Percentiles rank a stretch among this genome's conserved stretches.
phyloP scores from a whole-genome alignment of 306 rosid species.

The cucumber (Cucumis sativus) region DNA sequence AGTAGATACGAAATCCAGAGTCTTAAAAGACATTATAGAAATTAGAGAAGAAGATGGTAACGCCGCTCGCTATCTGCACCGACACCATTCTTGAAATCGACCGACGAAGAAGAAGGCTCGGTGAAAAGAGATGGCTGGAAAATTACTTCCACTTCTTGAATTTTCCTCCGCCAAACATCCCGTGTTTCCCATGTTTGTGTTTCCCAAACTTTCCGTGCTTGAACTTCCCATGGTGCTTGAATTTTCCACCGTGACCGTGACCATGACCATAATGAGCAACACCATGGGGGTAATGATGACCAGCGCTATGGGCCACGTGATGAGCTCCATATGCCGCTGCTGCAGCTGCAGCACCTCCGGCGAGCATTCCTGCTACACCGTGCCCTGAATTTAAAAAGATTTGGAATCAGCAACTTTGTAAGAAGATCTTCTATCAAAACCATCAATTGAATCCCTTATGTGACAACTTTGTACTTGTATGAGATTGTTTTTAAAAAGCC shows the following conservation, averaged over 20 bases:
- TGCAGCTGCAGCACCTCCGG: slow-evolving; percentile 82
- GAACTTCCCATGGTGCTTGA: slow-evolving; percentile 9
- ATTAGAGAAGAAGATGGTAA: not conserved
- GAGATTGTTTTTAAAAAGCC: not conserved
- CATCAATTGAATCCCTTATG: not conserved
- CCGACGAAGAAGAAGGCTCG: not conserved
- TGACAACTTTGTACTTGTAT: not conserved
- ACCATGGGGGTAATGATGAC: not conserved
- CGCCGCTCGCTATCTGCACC: not conserved
- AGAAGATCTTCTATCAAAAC: not conserved
- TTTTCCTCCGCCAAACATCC: slow-evolving; percentile 26
- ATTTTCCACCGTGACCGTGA: slow-evolving; percentile 9
- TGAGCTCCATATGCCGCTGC: slow-evolving; percentile 73
- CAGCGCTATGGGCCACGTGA: slow-evolving; percentile 3
- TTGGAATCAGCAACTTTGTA: not conserved
- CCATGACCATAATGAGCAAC: slow-evolving; percentile 10
- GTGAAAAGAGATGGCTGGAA: not conserved
- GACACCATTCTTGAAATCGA: not conserved
- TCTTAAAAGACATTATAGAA: not conserved
- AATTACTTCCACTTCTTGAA: slow-evolving; percentile 42
- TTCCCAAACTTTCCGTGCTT: slow-evolving; percentile 34
- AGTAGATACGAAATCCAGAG: not conserved
- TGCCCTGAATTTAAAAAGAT: slow-evolving; percentile 28
- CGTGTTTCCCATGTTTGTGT: slow-evolving; percentile 17
- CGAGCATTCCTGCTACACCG: slow-evolving; percentile 40